A percentile compares a stretch with the other conserved stretches of the same genome.
Conservation (phyloP, 805 yeast genomes). For the Groenewaldozyma salmanticensis region DNA sequence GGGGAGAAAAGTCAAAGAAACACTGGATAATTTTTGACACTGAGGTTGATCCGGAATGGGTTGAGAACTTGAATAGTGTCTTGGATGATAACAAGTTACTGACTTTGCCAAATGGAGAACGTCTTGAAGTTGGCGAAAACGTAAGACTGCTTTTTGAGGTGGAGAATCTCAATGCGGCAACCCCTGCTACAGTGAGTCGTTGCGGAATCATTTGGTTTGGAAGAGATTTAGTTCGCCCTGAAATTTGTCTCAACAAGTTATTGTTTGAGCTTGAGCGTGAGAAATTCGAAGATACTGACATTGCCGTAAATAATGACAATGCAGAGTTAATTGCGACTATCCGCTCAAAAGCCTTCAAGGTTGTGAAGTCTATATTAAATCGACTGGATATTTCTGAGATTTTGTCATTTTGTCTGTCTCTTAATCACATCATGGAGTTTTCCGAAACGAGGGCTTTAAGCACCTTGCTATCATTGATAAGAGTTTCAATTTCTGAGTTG, state of each 20-base stretch:
- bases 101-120: conserved; percentile 85
- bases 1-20: conserved; percentile 46
- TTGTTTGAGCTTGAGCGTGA: conserved; percentile 7
- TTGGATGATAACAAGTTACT: conserved; percentile 76
- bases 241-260: conserved; percentile 21
- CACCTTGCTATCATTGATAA: conserved; percentile 34
- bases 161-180: conserved; percentile 52
- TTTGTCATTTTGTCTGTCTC: conserved; percentile 21
- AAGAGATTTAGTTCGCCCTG: conserved; percentile 18
- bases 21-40: conserved; percentile 87
- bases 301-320: conserved; percentile 3
- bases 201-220: conserved; percentile 83
- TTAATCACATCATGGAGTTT: conserved; percentile 46
- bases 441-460: conserved; percentile 29
- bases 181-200: conserved; percentile 87
- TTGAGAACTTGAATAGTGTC: conserved; percentile 81
- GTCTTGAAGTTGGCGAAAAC: conserved; percentile 56
- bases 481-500: conserved; percentile 26
- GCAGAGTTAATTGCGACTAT: background rate
- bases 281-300: conserved; percentile 17
- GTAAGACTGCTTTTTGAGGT: conserved; percentile 70
- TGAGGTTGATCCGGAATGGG: conserved; percentile 90
- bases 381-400: conserved; percentile 15
- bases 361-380: too few relatives aligned
- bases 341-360: background rate